phyloP scores from a whole-genome alignment of 352 stramenopile species.

The Phytopythium vexans region DNA sequence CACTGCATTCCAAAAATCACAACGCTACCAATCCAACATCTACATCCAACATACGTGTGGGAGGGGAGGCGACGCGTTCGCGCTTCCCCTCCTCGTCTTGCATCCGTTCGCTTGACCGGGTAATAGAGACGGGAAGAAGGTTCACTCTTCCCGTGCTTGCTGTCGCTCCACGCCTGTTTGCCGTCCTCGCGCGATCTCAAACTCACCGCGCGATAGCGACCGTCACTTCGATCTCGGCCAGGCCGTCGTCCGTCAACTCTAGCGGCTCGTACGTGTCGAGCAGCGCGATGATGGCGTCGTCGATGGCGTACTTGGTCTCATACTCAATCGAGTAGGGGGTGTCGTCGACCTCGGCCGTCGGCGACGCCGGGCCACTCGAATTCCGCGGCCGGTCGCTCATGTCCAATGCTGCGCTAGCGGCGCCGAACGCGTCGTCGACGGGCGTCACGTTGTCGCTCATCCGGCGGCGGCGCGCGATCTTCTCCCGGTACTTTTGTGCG shows the following conservation, averaged over 20 bases:
- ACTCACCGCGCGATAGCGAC: neutral
- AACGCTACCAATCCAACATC: too few species aligned
- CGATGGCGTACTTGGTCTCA: conserved; percentile 9
- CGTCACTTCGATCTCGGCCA: neutral
- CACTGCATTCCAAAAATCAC: too few species aligned
- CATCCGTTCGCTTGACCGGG: too few species aligned
- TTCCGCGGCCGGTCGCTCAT: too few species aligned
- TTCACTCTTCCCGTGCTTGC: too few species aligned
- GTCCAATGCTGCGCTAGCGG: too few species aligned
- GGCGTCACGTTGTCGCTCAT: neutral
- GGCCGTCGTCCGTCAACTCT: conserved; percentile 18
- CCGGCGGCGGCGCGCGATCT: conserved; percentile 37
- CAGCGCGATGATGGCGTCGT: conserved; percentile 31
- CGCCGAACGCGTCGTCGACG: neutral
- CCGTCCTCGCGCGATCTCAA: neutral
- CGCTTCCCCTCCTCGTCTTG: too few species aligned
- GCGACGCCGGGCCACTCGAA: neutral
- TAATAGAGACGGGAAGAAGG: too few species aligned
- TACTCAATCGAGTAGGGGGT: conserved; percentile 1
- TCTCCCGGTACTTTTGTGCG: conserved; percentile 47
- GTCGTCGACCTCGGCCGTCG: neutral
- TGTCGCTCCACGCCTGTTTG: too few species aligned
- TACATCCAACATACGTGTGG: too few species aligned
- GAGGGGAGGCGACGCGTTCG: too few species aligned
- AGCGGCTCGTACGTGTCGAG: conserved; percentile 34